Percentiles rank a stretch among this genome's conserved stretches.
Conservation (phyloP, 257 asterid species). For the Solanum sparsipilum region DNA sequence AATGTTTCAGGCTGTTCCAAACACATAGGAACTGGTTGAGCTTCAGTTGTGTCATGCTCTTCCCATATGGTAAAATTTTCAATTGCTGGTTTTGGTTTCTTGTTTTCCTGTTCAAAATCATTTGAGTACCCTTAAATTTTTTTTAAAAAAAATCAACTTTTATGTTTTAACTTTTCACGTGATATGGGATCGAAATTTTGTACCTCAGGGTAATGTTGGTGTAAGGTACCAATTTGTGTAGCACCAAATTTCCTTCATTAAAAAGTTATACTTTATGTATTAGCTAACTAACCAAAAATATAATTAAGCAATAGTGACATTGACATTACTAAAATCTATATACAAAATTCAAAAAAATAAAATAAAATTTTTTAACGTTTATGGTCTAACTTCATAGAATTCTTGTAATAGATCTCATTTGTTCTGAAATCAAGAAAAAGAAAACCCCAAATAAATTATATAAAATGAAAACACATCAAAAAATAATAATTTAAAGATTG, state of each 20-base stretch:
- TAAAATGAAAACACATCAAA: neutral
- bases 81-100: slow-evolving; percentile 17
- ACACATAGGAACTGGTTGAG: slow-evolving; percentile 58
- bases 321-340: neutral
- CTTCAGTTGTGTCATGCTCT: slow-evolving; percentile 28
- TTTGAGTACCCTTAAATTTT: neutral
- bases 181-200: neutral
- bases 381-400: slow-evolving; percentile 6
- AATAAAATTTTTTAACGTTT: neutral
- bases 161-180: too few relatives aligned
- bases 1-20: slow-evolving; percentile 45
- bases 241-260: slow-evolving; percentile 41
- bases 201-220: slow-evolving; percentile 32
- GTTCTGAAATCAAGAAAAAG: slow-evolving; percentile 23
- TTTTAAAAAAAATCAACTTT: neutral
- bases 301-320: neutral
- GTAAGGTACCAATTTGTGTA: slow-evolving; percentile 47
- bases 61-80: slow-evolving; percentile 17
- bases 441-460: neutral
- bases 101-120: slow-evolving; percentile 12
- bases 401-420: slow-evolving; percentile 12
- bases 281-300: neutral
- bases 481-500: neutral
- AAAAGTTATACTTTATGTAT: neutral
- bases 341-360: neutral